Percentiles rank a stretch among this genome's conserved stretches.
Conservation (phyloP, 208 protist species). For the Porcisia hertigi region DNA sequence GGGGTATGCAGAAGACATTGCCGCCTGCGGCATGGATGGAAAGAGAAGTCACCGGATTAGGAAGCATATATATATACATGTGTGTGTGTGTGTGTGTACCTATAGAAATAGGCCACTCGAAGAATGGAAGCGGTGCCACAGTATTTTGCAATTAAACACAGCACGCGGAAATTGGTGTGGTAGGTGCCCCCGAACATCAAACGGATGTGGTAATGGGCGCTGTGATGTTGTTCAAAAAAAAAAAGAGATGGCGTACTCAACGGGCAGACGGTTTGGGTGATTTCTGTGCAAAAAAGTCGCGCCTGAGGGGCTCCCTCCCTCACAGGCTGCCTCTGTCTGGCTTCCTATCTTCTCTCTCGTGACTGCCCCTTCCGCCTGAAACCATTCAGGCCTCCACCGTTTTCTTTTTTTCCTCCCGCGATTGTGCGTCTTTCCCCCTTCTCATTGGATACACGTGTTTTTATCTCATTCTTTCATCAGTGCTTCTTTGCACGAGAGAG, state of each 20-base stretch:
- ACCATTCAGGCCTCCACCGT: neutral
- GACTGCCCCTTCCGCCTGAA: too few relatives aligned
- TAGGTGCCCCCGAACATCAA: neutral
- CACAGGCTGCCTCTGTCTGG: too few relatives aligned
- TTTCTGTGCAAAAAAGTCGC: neutral
- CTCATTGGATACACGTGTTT: neutral
- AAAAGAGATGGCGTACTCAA: neutral
- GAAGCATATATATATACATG: too few relatives aligned
- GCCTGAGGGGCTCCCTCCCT: neutral
- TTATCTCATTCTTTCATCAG: neutral
- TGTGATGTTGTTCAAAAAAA: neutral
- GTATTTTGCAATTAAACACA: neutral
- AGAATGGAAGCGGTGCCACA: neutral
- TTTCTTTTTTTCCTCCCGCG: neutral
- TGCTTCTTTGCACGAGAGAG: neutral
- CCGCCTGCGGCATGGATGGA: too few relatives aligned
- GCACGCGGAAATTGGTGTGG: neutral
- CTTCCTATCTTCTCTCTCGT: neutral
- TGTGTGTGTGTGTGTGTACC: too few relatives aligned
- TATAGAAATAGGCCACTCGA: neutral
- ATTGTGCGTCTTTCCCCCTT: conserved; percentile 8
- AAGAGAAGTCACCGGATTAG: too few relatives aligned
- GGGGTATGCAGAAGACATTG: too few relatives aligned
- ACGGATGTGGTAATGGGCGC: neutral
- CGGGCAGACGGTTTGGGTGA: neutral